Evolutionary conservation across 257 asterid genomes (phyloP), one percentile per base, ranked within the genome.

Genomic region (Buddleja alternifolia): DNA sequence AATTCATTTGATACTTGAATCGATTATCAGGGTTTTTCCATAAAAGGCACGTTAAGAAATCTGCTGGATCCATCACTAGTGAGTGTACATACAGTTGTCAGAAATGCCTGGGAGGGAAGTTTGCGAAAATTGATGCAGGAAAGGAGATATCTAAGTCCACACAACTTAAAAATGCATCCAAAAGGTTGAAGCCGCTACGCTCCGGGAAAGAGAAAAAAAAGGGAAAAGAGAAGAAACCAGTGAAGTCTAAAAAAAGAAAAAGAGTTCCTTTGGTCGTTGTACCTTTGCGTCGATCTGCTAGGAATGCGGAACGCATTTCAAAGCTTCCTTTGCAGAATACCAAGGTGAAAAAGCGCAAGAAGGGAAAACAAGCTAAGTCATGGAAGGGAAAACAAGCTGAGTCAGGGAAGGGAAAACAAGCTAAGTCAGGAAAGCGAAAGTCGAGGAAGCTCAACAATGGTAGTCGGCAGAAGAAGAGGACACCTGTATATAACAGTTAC

Each of bases 281-380:
- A 61, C 94, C 98, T 72, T 74, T 90, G 78, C 86, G 98, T n/a
- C 92, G 98, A 40, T 92, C 98, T 69, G 86, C 95, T 57, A 90
- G 98, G 80, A 77, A 76, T 71, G 84, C 85, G 63, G 93, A 81
- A 75, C 79, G 82, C 21, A 53, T 71, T 55, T 62, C 75, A 47
- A 82, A 80, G 73, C 37, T 74, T n/a, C 50, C 85, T 36, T 72
- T 77, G 61, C 81, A 75, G 78, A 82, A 67, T 36, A 73, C 78
- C 4, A 88, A 77, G 80, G 73, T 65, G 10, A 83, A 73, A 53
- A 80, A 71, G 32, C 77, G 78, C 69, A 92, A 89, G 82, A 87
- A 67, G 70, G 75, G 80, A 54, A 85, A 72, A 58, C 75, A 25
- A n/a, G n/a, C n/a, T n/a, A n/a, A n/a, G n/a, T n/a, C n/a, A n/a